phyloP scores from a whole-genome alignment of 164 flowering plant genomes.

The Tinospora cordifolia region DNA sequence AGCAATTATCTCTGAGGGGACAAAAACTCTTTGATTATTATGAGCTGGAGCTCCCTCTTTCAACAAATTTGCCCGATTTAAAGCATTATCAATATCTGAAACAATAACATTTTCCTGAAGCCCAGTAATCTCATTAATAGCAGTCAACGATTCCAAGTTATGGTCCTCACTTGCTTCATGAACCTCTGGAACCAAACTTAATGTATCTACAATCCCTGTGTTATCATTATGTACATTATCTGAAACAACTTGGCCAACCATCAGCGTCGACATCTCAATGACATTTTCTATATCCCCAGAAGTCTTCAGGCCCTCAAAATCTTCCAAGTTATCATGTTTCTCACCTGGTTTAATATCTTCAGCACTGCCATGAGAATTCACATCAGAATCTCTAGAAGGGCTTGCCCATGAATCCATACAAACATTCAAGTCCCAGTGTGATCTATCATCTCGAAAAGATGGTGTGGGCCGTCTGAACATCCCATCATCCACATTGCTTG shows the following conservation, averaged over 20 bases:
- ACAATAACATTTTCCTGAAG: background rate
- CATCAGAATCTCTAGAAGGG: slow-evolving; percentile 30
- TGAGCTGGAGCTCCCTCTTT: slow-evolving; percentile 9
- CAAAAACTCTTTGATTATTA: slow-evolving; percentile 7
- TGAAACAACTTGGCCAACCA: background rate
- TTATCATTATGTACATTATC: slow-evolving; percentile 3
- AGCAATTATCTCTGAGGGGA: slow-evolving; percentile 1
- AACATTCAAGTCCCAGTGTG: slow-evolving; percentile 61
- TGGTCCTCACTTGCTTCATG: background rate
- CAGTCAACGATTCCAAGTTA: slow-evolving; percentile 8
- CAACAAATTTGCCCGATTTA: background rate
- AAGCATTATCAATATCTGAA: slow-evolving; percentile 7
- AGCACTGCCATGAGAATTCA: slow-evolving; percentile 11
- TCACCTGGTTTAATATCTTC: slow-evolving; percentile 7
- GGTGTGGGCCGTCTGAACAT: slow-evolving; percentile 8
- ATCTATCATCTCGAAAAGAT: slow-evolving; percentile 35
- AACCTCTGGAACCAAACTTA: background rate
- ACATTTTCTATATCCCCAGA: slow-evolving; percentile 4
- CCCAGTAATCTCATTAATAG: background rate
- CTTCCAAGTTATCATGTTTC: slow-evolving; percentile 9
- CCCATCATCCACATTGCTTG: slow-evolving; percentile 14
- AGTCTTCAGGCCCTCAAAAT: slow-evolving; percentile 13
- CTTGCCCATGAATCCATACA: slow-evolving; percentile 59
- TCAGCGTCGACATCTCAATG: slow-evolving; percentile 3
- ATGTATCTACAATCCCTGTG: background rate